A percentile compares a stretch with the other conserved stretches of the same genome.
Conservation (phyloP, 768 basidiomycete genomes). For the Polyporus arcularius region DNA sequence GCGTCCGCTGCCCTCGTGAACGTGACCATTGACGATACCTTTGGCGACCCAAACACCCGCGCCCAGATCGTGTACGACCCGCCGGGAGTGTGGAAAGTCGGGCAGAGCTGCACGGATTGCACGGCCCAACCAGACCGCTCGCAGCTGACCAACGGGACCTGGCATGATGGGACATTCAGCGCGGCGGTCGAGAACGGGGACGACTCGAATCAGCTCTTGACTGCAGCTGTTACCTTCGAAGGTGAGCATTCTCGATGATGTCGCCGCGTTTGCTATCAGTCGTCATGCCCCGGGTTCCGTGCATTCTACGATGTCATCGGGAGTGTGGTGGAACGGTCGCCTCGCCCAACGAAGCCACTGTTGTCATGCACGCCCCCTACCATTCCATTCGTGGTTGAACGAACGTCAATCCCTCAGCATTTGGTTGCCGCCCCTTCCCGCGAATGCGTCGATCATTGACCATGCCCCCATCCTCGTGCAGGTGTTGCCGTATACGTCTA, state of each 20-base stretch:
- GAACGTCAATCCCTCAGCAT: background rate
- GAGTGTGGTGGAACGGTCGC: too few relatives aligned
- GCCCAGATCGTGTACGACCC: constrained; percentile 36
- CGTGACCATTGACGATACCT: constrained; percentile 45
- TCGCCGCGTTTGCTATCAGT: too few relatives aligned
- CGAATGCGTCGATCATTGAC: background rate
- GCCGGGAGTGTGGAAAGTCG: constrained; percentile 34
- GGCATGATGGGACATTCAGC: constrained; percentile 32
- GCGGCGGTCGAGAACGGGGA: constrained; percentile 11
- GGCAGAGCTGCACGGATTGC: constrained; percentile 31
- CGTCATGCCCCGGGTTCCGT: too few relatives aligned
- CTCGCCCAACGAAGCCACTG: background rate
- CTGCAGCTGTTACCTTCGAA: constrained; percentile 36
- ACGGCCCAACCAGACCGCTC: constrained; percentile 25
- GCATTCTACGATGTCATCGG: too few relatives aligned
- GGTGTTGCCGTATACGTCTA: constrained; percentile 48
- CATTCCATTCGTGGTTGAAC: too few relatives aligned
- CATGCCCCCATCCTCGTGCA: constrained; percentile 16
- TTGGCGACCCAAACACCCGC: constrained; percentile 34
- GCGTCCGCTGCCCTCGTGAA: constrained; percentile 33
- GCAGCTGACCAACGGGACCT: constrained; percentile 30
- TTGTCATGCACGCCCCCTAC: background rate
- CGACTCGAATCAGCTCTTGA: constrained; percentile 22
- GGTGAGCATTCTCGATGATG: constrained; percentile 28
- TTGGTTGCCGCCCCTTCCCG: background rate